These are phyloP conservation scores for Beauveria sp. DNA, from an alignment of 2,329 filamentous ascomycete species.

Conservation along the genomic window DNA sequence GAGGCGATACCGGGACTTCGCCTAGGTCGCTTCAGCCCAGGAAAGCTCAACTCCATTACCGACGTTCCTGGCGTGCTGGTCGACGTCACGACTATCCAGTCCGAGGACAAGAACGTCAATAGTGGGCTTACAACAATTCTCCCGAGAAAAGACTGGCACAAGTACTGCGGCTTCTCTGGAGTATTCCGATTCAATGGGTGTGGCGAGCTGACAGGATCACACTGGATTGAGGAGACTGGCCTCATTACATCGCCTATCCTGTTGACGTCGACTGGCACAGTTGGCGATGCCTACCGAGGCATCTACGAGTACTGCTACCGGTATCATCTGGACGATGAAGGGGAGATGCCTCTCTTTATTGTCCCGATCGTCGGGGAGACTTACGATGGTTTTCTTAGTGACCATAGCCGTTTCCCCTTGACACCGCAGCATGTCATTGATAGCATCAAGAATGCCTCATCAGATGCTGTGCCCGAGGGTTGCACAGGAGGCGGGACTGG, in stretches of 20 bases:
- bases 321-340: constrained; percentile 33
- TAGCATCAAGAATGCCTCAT: constrained; percentile 43
- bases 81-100: constrained; percentile 35
- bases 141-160: constrained; percentile 36
- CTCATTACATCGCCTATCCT: constrained; percentile 51
- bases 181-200: constrained; percentile 57
- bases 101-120: constrained; percentile 29
- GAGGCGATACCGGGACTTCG: constrained; percentile 36
- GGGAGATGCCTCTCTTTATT: constrained; percentile 43
- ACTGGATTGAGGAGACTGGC: constrained; percentile 56
- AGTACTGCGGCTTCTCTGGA: constrained; percentile 38
- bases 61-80: constrained; percentile 42
- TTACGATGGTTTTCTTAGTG: constrained; percentile 54
- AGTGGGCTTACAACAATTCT: constrained; percentile 44
- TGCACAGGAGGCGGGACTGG: constrained; percentile 60
- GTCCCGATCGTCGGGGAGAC: constrained; percentile 55
- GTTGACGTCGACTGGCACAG: constrained; percentile 49
- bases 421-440: constrained; percentile 44
- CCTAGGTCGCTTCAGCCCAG: constrained; percentile 35
- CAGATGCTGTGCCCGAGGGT: constrained; percentile 49
- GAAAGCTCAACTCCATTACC: constrained; percentile 41
- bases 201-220: constrained; percentile 53
- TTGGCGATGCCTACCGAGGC: constrained; percentile 52
- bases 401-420: constrained; percentile 47
- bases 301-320: constrained; percentile 48